These are phyloP conservation scores for Peribolospora kevripleyi DNA, from an alignment of 768 basidiomycete species.

Conservation along the genomic window DNA sequence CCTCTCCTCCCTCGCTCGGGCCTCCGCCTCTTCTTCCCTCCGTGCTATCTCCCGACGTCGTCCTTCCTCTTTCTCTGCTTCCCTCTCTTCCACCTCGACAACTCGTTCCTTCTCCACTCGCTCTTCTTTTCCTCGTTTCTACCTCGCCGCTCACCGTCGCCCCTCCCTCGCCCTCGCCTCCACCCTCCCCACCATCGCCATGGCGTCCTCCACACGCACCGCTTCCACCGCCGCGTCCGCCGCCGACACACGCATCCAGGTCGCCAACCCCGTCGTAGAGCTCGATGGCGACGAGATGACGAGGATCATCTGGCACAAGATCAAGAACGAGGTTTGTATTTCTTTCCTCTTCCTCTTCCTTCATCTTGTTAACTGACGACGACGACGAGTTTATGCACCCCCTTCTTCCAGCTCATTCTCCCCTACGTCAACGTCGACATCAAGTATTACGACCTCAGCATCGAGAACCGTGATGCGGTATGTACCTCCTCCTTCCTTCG, in stretches of 20 bases:
- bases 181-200: neutral
- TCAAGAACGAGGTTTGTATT: conserved; percentile 5
- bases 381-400: neutral
- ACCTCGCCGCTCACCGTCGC: neutral
- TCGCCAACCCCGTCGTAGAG: conserved; percentile 16
- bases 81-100: neutral
- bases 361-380: neutral
- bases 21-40: neutral
- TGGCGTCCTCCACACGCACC: neutral
- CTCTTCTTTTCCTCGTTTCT: neutral
- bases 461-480: conserved; percentile 60
- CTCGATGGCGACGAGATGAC: conserved; percentile 70
- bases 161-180: neutral
- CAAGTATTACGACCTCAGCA: conserved; percentile 94
- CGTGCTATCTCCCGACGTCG: neutral
- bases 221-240: neutral
- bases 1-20: neutral
- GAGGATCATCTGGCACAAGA: conserved; percentile 42
- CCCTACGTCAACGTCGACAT: conserved; percentile 87
- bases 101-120: neutral
- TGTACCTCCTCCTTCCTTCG: too few relatives aligned
- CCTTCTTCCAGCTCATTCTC: conserved; percentile 49
- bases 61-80: neutral
- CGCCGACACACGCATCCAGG: conserved; percentile 8
- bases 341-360: neutral